These are phyloP conservation scores for Leptoxyphium fumago DNA, from an alignment of 2,329 filamentous ascomycete genomes.

Conservation along the genomic window DNA sequence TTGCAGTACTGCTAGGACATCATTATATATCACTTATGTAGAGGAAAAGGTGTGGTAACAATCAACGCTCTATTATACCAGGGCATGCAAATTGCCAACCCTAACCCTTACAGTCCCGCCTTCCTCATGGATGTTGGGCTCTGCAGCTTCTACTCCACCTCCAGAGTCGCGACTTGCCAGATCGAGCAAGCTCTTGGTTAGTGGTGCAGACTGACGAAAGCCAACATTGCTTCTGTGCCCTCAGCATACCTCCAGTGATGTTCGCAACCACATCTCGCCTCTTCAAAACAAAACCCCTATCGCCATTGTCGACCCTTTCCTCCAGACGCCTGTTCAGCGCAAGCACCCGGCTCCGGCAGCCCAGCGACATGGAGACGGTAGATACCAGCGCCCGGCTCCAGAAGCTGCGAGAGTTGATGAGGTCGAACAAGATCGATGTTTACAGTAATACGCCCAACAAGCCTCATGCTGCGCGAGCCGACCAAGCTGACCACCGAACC, in stretches of 20 bases:
- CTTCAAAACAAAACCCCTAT: not conserved
- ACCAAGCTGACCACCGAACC: too few species aligned
- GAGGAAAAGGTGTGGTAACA: too few species aligned
- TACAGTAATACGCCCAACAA: slow-evolving; percentile 51
- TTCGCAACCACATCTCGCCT: not conserved
- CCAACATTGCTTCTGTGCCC: not conserved
- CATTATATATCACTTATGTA: too few species aligned
- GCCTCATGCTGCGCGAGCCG: slow-evolving; percentile 4
- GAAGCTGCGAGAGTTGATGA: slow-evolving; percentile 73
- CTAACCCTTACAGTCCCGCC: not conserved
- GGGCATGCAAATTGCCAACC: not conserved
- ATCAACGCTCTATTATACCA: too few species aligned
- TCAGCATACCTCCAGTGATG: not conserved
- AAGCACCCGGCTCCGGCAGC: slow-evolving; percentile 6
- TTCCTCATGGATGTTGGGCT: not conserved
- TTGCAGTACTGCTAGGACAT: too few species aligned
- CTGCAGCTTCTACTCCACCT: not conserved
- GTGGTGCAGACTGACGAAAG: not conserved
- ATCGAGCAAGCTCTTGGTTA: not conserved
- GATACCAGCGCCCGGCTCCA: slow-evolving; percentile 64
- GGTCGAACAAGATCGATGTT: slow-evolving; percentile 69
- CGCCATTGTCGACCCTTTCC: not conserved
- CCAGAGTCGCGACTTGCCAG: not conserved
- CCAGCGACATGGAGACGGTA: slow-evolving; percentile 56
- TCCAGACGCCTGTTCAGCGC: slow-evolving; percentile 8